These are phyloP conservation scores for Chalciporus sphaerocephalus DNA, from an alignment of 768 basidiomycete species.

Conservation along the genomic window DNA sequence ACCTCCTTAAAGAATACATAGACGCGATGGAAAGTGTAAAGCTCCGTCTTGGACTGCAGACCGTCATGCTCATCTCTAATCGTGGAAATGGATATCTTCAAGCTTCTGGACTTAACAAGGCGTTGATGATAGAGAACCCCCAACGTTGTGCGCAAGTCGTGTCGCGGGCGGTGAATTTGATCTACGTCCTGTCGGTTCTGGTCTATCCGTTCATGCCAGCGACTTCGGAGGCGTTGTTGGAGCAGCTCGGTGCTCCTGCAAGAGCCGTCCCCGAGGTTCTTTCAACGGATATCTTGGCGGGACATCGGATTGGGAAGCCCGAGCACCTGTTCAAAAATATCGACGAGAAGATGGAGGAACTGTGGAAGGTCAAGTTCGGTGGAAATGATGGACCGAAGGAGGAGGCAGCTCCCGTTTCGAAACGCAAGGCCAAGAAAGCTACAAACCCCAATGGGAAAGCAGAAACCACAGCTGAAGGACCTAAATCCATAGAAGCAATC, in stretches of 20 bases:
- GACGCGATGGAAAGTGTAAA: constrained; percentile 90
- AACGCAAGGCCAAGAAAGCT: constrained; percentile 54
- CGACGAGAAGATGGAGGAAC: constrained; percentile 82
- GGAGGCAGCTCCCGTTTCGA: constrained; percentile 40
- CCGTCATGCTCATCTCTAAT: constrained; percentile 83
- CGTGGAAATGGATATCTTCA: constrained; percentile 95
- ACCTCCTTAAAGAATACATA: constrained; percentile 71
- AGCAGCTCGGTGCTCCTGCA: constrained; percentile 85
- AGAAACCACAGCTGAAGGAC: constrained; percentile 40
- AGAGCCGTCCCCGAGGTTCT: constrained; percentile 72
- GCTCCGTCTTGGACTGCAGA: constrained; percentile 81
- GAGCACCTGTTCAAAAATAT: constrained; percentile 93
- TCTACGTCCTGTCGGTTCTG: constrained; percentile 82
- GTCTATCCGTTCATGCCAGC: constrained; percentile 96
- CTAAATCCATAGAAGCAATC: constrained; percentile 68
- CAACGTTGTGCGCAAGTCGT: constrained; percentile 87
- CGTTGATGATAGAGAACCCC: constrained; percentile 76
- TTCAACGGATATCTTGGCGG: constrained; percentile 77
- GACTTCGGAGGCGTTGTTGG: constrained; percentile 74
- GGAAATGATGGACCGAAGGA: constrained; percentile 49
- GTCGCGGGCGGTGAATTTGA: constrained; percentile 85
- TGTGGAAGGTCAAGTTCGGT: constrained; percentile 77
- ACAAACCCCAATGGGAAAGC: constrained; percentile 45
- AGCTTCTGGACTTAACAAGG: constrained; percentile 84
- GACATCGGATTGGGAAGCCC: constrained; percentile 81